A percentile compares a stretch with the other conserved stretches of the same genome.
phyloP scores from a whole-genome alignment of 2,329 filamentous ascomycete genomes.

The Annulohypoxylon truncatum region DNA sequence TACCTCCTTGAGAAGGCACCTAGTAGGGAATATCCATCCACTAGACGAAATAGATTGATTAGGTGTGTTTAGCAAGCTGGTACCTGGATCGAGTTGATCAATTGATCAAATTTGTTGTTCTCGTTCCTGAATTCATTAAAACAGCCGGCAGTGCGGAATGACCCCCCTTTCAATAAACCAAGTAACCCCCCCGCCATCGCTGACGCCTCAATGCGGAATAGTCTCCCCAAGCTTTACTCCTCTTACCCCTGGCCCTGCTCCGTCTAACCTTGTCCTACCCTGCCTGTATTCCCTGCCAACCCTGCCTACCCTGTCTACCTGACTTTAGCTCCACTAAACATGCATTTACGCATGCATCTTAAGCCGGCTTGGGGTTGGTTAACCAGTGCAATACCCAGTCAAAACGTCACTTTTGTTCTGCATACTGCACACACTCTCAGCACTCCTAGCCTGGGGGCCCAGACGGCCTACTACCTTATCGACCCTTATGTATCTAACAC shows the following conservation, averaged over 20 bases:
- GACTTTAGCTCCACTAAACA: slow-evolving; percentile 34
- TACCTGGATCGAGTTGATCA: slow-evolving; percentile 18
- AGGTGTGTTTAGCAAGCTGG: slow-evolving; percentile 8
- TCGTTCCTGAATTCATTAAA: slow-evolving; percentile 42
- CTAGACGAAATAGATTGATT: slow-evolving; percentile 7
- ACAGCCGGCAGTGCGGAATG: slow-evolving; percentile 24
- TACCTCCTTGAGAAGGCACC: not conserved
- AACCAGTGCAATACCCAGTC: slow-evolving; percentile 43
- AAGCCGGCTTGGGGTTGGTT: slow-evolving; percentile 35
- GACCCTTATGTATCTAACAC: slow-evolving; percentile 35
- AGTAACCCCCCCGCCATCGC: slow-evolving; percentile 35
- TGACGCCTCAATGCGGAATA: slow-evolving; percentile 34
- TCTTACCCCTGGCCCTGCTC: slow-evolving; percentile 35
- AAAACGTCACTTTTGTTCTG: slow-evolving; percentile 47
- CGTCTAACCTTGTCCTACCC: slow-evolving; percentile 25
- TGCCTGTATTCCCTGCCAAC: slow-evolving; percentile 1
- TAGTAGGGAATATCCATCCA: not conserved
- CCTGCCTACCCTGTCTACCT: slow-evolving; percentile 6
- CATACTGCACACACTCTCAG: slow-evolving; percentile 33
- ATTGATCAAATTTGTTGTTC: not conserved
- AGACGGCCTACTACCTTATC: slow-evolving; percentile 28
- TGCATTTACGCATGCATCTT: slow-evolving; percentile 37
- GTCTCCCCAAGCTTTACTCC: slow-evolving; percentile 26
- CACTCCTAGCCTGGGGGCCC: slow-evolving; percentile 29
- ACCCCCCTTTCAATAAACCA: slow-evolving; percentile 25